Evolutionary conservation across 2,329 filamentous ascomycete genomes (phyloP), one percentile per base, ranked within the genome.

Genomic region (Ophiosphaerella korrae): DNA sequence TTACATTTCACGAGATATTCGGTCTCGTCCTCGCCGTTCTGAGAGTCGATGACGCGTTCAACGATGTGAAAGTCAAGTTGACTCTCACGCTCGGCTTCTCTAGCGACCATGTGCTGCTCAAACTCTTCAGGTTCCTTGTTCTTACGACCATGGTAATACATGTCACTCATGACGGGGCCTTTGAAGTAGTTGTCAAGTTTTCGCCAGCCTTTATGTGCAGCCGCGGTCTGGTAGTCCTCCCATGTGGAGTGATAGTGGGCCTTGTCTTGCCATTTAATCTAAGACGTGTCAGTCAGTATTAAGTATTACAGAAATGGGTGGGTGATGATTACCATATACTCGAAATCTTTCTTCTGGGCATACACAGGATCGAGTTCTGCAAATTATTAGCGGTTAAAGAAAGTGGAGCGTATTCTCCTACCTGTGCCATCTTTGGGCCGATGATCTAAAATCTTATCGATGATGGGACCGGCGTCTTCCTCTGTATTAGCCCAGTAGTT

Each of bases 231-330:
- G 52, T 88, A 87, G 0, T 86, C 87, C 74, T 97, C 92, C 93
- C 94, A 99, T 0, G 92, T 96, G 49, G 95, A 90, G 77, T 99
- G 94, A 63, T 96, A 87, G 71, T 99, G 92, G 9, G 94, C 96
- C 74, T 92, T 90, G 60, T 88, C 90, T 74, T 97, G 90, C 94
- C 95, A 99, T 78, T 99, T 99, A 75, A 99, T 92, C 74, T 88
- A 84, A 63, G 9, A 16, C 7, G 8, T 35, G 2, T 26, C 4
- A 33, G 53, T 70, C 51, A 68, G 57, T 29, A 47, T 18, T 3
- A n/a, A 14, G 35, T 7, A 26, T 8, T 12, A n/a, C 3, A n/a
- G 21, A 2, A 14, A 13, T 13, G 29, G 11, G 7, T 13, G 82
- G 14, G 42, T 32, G 41, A 34, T 35, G 68, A 77, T 60, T 69